These are phyloP conservation scores for Scedosporium apiospermum DNA, from an alignment of 2,329 filamentous ascomycete species.

Conservation along the genomic window DNA sequence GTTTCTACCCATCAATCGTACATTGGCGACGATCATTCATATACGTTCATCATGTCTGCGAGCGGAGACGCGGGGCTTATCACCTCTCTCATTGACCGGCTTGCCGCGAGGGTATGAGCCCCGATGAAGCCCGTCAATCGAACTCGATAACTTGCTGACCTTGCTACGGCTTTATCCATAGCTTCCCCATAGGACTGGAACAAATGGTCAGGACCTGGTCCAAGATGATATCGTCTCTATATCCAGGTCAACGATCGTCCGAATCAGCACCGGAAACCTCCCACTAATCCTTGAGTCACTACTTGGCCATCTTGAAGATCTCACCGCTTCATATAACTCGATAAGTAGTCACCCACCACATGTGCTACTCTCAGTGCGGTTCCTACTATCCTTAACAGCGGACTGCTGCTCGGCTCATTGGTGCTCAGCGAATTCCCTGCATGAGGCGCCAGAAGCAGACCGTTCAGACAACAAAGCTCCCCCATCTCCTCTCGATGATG, in stretches of 20 bases:
- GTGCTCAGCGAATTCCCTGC: conserved; percentile 30
- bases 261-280: conserved; percentile 47
- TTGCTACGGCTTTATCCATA: conserved; percentile 39
- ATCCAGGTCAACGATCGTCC: conserved; percentile 51
- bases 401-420: conserved; percentile 57
- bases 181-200: conserved; percentile 56
- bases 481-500: conserved; percentile 35
- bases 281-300: conserved; percentile 46
- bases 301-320: conserved; percentile 47
- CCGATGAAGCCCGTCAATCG: conserved; percentile 3
- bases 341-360: conserved; percentile 46
- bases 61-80: conserved; percentile 48
- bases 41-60: conserved; percentile 23
- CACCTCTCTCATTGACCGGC: conserved; percentile 47
- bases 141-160: neutral
- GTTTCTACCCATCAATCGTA: too few relatives aligned
- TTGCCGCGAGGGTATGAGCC: conserved; percentile 45
- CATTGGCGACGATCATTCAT: neutral
- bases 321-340: conserved; percentile 42
- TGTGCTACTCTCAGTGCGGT: conserved; percentile 54
- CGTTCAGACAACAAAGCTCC: conserved; percentile 11
- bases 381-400: conserved; percentile 52
- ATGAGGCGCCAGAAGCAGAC: conserved; percentile 6
- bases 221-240: conserved; percentile 53
- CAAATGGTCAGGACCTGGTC: conserved; percentile 42